These are phyloP conservation scores for Colletotrichum paranaense DNA, from an alignment of 2,329 filamentous ascomycete species.

Conservation along the genomic window DNA sequence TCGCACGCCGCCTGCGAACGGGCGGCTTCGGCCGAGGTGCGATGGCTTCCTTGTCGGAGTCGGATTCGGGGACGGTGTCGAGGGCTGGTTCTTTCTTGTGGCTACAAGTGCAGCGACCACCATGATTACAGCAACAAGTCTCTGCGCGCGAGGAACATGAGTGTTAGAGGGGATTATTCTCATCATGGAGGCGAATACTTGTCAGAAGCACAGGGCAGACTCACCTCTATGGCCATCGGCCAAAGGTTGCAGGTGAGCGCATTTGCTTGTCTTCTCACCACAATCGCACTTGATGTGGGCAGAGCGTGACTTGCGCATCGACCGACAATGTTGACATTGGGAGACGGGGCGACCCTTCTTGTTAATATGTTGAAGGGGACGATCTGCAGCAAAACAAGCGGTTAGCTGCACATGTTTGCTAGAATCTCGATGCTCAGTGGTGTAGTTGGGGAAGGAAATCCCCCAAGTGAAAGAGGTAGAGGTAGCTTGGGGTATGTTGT, in stretches of 20 bases:
- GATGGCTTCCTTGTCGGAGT: slow-evolving; percentile 62
- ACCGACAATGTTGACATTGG: slow-evolving; percentile 96
- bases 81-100: slow-evolving; percentile 71
- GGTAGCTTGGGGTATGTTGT: neutral
- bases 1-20: slow-evolving; percentile 66
- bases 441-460: neutral
- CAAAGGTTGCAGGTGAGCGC: slow-evolving; percentile 68
- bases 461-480: neutral
- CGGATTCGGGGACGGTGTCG: slow-evolving; percentile 73
- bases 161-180: slow-evolving; percentile 34
- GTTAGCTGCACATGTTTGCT: slow-evolving; percentile 40
- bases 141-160: slow-evolving; percentile 52
- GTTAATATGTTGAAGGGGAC: slow-evolving; percentile 92
- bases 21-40: slow-evolving; percentile 53
- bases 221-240: slow-evolving; percentile 71
- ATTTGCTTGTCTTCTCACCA: slow-evolving; percentile 87
- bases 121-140: slow-evolving; percentile 78
- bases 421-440: neutral
- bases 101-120: slow-evolving; percentile 73
- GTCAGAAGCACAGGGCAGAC: slow-evolving; percentile 42
- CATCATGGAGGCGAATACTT: slow-evolving; percentile 41
- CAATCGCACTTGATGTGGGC: slow-evolving; percentile 98
- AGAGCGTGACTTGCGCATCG: slow-evolving; percentile 94
- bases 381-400: slow-evolving; percentile 67
- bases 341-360: slow-evolving; percentile 98